Evolutionary conservation across 2,329 filamentous ascomycete genomes (phyloP), one percentile per base, ranked within the genome.

Genomic region (Fusarium vanettenii): DNA sequence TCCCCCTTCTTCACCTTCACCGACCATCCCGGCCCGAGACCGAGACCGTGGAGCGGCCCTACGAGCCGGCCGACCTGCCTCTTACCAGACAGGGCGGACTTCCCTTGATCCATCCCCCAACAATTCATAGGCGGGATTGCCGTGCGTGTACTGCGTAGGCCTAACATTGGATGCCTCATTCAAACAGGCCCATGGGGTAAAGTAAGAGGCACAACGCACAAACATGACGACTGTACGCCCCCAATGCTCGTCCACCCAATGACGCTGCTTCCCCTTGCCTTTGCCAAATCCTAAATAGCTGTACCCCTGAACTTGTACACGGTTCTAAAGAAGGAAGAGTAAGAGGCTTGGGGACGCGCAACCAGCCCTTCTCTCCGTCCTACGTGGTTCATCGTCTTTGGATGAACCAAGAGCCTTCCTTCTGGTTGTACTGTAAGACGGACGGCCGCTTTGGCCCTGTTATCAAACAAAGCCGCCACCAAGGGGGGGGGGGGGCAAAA

Each of bases 11-110:
- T 27, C 10, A 20, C 57, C 72, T 75, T 74, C 68, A 74, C 72
- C 72, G 72, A 74, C 69, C 65, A 60, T 72, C 66, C 69, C 72
- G 69, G 72, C 59, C 72, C 66, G 72, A 74, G 69, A 73, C 67
- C 55, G 60, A 64, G 39, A 31, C 48, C 56, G 63, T 48, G 25
- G 67, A 66, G 68, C 68, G 45, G 71, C 50, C 68, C 31, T 64
- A 9, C 14, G 48, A 56, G 48, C 61, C 62, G 62, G 50, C 52
- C 48, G 20, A 37, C 55, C 31, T 57, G 9, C 52, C 22, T 48
- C 43, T 48, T 48, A 18, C 43, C 43, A 18, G 37, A 20, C 45
- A 29, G 45, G 29, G 52, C 20, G 52, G 64, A 25, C 65, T 74
- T 64, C 60, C 59, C 67, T 62, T 74, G 48, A 60, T 65, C 43